These are phyloP conservation scores for Cadophora sp. DNA, from an alignment of 2,329 filamentous ascomycete species.

Conservation along the genomic window DNA sequence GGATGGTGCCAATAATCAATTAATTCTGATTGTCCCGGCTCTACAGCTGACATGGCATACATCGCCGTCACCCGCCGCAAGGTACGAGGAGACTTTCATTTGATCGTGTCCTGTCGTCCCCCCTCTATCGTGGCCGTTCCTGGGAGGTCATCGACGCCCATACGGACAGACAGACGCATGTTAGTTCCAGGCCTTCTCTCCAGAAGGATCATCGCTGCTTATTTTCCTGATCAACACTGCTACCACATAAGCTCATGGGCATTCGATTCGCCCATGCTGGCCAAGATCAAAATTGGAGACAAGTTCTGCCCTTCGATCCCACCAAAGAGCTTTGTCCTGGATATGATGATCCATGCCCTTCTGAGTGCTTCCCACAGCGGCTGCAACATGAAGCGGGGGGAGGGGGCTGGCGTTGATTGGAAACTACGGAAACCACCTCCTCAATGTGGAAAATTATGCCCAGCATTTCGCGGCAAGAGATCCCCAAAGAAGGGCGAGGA, in stretches of 20 bases:
- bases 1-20: not conserved
- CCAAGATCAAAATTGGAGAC: conserved; percentile 18
- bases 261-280: conserved; percentile 25
- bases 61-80: conserved; percentile 21
- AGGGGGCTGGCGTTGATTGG: conserved; percentile 24
- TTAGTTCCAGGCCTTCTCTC: conserved; percentile 9
- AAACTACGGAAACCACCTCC: not conserved
- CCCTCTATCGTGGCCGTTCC: conserved; percentile 20
- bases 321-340: conserved; percentile 21
- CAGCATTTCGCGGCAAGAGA: conserved; percentile 6
- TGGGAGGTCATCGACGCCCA: conserved; percentile 12
- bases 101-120: conserved; percentile 11
- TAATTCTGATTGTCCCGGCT: not conserved
- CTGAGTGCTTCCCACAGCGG: conserved; percentile 29
- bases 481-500: not conserved
- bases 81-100: conserved; percentile 27
- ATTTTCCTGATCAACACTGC: conserved; percentile 28
- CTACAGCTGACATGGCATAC: conserved; percentile 3
- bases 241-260: conserved; percentile 19
- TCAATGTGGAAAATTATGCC: conserved; percentile 4
- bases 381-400: conserved; percentile 28
- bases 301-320: conserved; percentile 5
- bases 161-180: not conserved
- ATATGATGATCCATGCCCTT: conserved; percentile 27
- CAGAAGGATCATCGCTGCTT: conserved; percentile 34